Evolutionary conservation across 805 yeast species (phyloP).

Genomic region (Zygoascus tannicola): DNA sequence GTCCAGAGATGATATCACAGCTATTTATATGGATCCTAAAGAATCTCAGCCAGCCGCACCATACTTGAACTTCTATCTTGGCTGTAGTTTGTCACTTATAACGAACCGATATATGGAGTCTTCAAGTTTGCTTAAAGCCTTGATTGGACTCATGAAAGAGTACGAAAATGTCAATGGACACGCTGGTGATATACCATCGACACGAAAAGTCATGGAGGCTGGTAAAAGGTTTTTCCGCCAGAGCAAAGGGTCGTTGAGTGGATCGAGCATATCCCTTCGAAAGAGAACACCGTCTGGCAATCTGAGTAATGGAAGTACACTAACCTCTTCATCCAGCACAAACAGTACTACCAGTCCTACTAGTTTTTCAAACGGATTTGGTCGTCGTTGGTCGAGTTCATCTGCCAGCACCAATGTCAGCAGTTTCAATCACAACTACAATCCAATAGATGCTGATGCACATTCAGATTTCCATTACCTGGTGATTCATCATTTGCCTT

Average conservation of each 20-base stretch:
- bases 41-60: neutral
- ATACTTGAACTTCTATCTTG: slow-evolving; percentile 1
- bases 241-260: neutral
- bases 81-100: slow-evolving; percentile 1
- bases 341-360: neutral
- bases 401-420: neutral
- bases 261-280: neutral
- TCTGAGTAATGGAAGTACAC: neutral
- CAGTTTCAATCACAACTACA: neutral
- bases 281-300: neutral
- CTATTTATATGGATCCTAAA: neutral
- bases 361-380: neutral
- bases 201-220: neutral
- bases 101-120: neutral
- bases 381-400: too few relatives aligned
- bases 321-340: neutral
- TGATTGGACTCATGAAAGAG: slow-evolving; percentile 1
- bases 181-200: neutral
- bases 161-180: slow-evolving; percentile 1
- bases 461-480: slow-evolving; percentile 14
- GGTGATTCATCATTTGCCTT: slow-evolving; percentile 19
- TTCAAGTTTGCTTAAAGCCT: neutral
- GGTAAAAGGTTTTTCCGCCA: slow-evolving; percentile 2
- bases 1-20: neutral
- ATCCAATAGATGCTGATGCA: neutral